These are phyloP conservation scores for Raffaelea albimanens DNA, from an alignment of 2,329 filamentous ascomycete species.

Conservation along the genomic window DNA sequence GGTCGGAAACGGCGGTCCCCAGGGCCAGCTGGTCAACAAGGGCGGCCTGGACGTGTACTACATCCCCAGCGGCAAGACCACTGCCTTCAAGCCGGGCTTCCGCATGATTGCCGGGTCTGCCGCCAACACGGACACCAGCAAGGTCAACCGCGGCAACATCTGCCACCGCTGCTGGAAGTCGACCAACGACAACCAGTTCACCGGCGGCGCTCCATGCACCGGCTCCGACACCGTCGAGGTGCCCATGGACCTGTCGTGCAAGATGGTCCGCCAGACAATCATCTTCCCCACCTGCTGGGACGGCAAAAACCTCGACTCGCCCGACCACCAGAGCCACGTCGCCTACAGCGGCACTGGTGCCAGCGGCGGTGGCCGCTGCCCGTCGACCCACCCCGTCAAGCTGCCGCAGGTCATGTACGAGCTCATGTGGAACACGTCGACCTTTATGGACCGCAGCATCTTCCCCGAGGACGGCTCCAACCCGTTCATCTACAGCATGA, in stretches of 20 bases:
- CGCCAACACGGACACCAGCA: conserved; percentile 29
- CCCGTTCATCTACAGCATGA: conserved; percentile 34
- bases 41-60: conserved; percentile 35
- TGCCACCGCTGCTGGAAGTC: conserved; percentile 39
- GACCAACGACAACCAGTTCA: conserved; percentile 33
- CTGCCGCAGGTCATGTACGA: conserved; percentile 40
- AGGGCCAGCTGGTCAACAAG: conserved; percentile 32
- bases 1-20: conserved; percentile 33
- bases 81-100: conserved; percentile 34
- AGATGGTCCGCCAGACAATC: conserved; percentile 27
- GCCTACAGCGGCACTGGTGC: conserved; percentile 31
- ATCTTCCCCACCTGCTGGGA: conserved; percentile 40
- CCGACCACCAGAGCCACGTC: conserved; percentile 25
- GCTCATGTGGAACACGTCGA: conserved; percentile 35
- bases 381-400: conserved; percentile 33
- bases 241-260: conserved; percentile 18
- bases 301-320: conserved; percentile 33
- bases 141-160: conserved; percentile 30
- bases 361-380: not conserved
- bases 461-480: conserved; percentile 33
- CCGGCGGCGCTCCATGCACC: conserved; percentile 39
- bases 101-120: conserved; percentile 36
- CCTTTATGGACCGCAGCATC: conserved; percentile 30
- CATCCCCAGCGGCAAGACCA: conserved; percentile 31
- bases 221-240: conserved; percentile 41